Base-by-base conservation (phyloP, 371 early-diverging fungal species). In the Circinella minor region DNA sequence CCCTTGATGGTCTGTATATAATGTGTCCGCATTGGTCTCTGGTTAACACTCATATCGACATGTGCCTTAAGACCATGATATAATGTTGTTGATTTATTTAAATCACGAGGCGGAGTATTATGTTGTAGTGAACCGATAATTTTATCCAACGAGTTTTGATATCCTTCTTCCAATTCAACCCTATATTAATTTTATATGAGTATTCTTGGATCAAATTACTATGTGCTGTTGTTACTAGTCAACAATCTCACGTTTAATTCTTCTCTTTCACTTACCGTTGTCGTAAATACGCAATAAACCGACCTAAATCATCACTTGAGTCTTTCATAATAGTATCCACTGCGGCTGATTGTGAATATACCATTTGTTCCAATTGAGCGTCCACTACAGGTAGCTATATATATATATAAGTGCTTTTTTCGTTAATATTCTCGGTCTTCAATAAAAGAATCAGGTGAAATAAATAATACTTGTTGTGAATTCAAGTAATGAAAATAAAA, bases 161-260 rank as follows among this genome's bases (percentile, higher is more conserved):
- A 75, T 36, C 75, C 71, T 68, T 75, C 75, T 60, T 75, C 75
- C 55, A 75, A 55, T 51, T 75, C 75, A 60, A 75, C 64, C 4
- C 74, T 74, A 61, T 18, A 13, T n/a, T 17, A 4, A 8, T 51
- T n/a, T 14, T 51, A 6, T 15, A 51, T 51, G 51, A 51, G 51
- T 51, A n/a, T 5, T 47, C 47, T 15, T 11, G 27, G 27, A 27
- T 27, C 27, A 2, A 27, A 27, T 27, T 27, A 27, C 2, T 27
- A 27, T 27, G 27, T 27, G 27, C 2, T 47, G 3, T 3, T 47
- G 49, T 57, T 13, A 27, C 18, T 13, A 18, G 17, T 61, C n/a
- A 8, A 34, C 51, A 36, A 55, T 47, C 15, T 47, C 47, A 15
- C 9, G 47, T 47, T 11, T 47, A 15, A 47, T 9, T n/a, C 0